Conservation (phyloP, 768 basidiomycete species). For the Boletus sp. region DNA sequence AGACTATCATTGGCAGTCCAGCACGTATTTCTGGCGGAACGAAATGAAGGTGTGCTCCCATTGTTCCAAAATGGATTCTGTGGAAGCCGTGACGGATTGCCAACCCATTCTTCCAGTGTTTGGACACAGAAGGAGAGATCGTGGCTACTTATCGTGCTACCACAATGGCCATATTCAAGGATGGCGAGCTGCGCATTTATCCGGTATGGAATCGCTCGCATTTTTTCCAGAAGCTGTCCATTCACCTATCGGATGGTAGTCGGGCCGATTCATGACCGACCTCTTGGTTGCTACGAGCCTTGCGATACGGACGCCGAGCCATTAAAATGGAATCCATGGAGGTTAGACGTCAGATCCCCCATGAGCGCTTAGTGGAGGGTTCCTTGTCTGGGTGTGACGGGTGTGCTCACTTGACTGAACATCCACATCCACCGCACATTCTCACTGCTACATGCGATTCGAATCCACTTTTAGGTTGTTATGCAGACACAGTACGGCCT, state of each 20-base stretch:
- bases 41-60: slow-evolving; percentile 24
- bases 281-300: slow-evolving; percentile 30
- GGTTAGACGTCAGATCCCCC: not conserved
- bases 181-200: slow-evolving; percentile 28
- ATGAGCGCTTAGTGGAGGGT: not conserved
- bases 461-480: not conserved
- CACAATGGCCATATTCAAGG: slow-evolving; percentile 24
- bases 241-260: slow-evolving; percentile 9
- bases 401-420: not conserved
- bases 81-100: not conserved
- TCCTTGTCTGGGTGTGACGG: not conserved
- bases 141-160: slow-evolving; percentile 30
- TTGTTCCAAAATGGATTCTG: not conserved
- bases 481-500: not conserved
- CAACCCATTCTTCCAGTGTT: slow-evolving; percentile 6
- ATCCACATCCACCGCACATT: not conserved
- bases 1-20: slow-evolving; percentile 23
- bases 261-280: slow-evolving; percentile 25
- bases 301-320: slow-evolving; percentile 21
- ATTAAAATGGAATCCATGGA: slow-evolving; percentile 6
- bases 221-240: not conserved
- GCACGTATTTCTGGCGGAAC: slow-evolving; percentile 10
- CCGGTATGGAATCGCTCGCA: slow-evolving; percentile 16
- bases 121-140: slow-evolving; percentile 16
- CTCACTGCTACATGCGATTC: not conserved